Base-by-base conservation (phyloP, 116 monocot genomes). In the Trichopus zeylanicus region DNA sequence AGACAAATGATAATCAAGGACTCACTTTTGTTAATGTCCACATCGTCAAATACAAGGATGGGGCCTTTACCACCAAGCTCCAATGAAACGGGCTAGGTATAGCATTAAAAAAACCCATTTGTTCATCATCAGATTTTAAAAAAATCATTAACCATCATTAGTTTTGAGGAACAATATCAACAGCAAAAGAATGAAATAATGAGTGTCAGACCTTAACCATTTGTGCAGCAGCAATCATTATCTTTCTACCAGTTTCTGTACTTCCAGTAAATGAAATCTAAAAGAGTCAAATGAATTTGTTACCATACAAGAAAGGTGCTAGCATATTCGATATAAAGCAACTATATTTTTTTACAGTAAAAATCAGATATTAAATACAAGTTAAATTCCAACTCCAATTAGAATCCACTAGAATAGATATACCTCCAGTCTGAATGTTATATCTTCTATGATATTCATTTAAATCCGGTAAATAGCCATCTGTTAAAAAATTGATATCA, bases 31-130 rank as follows among this genome's bases (percentile, higher is more conserved):
- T 92, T 92, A 70, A 99, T 78, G 56, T 99, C 86, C 31, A 82
- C 88, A 63, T 99, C 99, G 69, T 88, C 92, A 86, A 92, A 99
- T 54, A 99, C 78, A 74, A 99, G 29, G 57, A 92, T 75, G 18
- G 99, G 99, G 75, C 99, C 92, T 86, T 99, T 99, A 11, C 99
- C 99, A 52, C 99, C 99, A 76, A 99, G 99, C 65, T 99, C 99
- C 83, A 99, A 68, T 22, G 99, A 92, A 74, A 99, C 81, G 57
- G 99, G 88, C 99, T 99, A 18, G n/a, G 3, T 16, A 42, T 2
- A n/a, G n/a, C 42, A n/a, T 0, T n/a, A 42, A 13, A 42, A 18
- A n/a, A 42, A 13, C 42, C 0, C 42, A 42, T 12, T n/a, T 42
- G 12, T 4, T 42, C 42, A 42, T 16, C 42, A 42, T 2, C 13